A percentile compares a stretch with the other conserved stretches of the same genome.
These are phyloP conservation scores for Garcia nutans DNA, from an alignment of 345 rosid species.

Conservation along the genomic window DNA sequence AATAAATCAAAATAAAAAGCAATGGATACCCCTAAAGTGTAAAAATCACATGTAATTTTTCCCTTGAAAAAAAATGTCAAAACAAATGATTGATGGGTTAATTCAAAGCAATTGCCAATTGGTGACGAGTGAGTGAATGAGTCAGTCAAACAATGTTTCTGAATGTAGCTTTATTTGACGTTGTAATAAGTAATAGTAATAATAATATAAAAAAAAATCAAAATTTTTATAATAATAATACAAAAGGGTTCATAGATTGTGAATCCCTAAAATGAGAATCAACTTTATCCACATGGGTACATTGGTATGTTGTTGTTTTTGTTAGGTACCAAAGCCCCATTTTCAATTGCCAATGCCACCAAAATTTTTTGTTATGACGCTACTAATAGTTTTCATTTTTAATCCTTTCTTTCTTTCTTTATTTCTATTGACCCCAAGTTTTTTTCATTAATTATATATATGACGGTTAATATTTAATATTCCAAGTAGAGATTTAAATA, in stretches of 20 bases:
- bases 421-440: too few relatives aligned
- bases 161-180: not conserved
- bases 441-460: too few relatives aligned
- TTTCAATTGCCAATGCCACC: conserved; percentile 5
- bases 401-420: not conserved
- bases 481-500: too few relatives aligned
- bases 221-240: not conserved
- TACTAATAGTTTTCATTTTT: conserved; percentile 6
- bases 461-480: too few relatives aligned
- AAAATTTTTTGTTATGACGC: conserved; percentile 34
- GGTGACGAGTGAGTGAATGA: not conserved
- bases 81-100: conserved; percentile 9
- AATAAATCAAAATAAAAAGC: too few relatives aligned
- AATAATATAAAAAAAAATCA: too few relatives aligned
- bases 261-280: conserved; percentile 22
- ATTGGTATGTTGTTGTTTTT: conserved; percentile 11
- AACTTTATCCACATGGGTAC: conserved; percentile 40
- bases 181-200: too few relatives aligned
- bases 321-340: conserved; percentile 13
- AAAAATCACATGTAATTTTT: too few relatives aligned
- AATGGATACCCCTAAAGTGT: too few relatives aligned
- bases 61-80: too few relatives aligned
- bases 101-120: conserved; percentile 3
- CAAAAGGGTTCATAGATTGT: conserved; percentile 2
- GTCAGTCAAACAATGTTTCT: conserved; percentile 12